Evolutionary conservation across 2,329 filamentous ascomycete species (phyloP).

Genomic region (Pseudogymnoascus verrucosus): DNA sequence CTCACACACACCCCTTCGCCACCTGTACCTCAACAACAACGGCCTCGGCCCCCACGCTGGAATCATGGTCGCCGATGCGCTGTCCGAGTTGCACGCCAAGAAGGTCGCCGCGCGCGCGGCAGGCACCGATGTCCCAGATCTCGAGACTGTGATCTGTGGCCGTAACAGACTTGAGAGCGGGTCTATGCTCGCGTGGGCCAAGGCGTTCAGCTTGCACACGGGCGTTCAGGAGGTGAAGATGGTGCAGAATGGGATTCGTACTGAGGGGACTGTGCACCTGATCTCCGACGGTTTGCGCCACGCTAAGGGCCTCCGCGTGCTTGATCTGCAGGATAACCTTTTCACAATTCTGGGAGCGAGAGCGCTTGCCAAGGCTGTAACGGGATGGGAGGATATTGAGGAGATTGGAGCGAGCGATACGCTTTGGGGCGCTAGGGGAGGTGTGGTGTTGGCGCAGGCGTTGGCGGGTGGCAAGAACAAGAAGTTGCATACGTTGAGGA

Average conservation of each 20-base stretch:
- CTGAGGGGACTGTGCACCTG: slow-evolving; percentile 80
- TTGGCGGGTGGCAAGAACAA: slow-evolving; percentile 68
- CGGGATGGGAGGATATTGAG: slow-evolving; percentile 64
- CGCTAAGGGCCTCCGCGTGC: slow-evolving; percentile 58
- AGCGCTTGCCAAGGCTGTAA: slow-evolving; percentile 67
- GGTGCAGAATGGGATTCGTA: slow-evolving; percentile 96
- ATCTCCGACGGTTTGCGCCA: slow-evolving; percentile 70
- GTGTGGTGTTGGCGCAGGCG: slow-evolving; percentile 62
- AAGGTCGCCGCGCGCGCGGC: slow-evolving; percentile 70
- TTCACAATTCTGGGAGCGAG: slow-evolving; percentile 76
- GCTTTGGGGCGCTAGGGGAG: slow-evolving; percentile 70
- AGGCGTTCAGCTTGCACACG: slow-evolving; percentile 73
- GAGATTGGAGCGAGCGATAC: slow-evolving; percentile 90
- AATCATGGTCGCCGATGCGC: slow-evolving; percentile 78
- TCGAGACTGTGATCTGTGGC: slow-evolving; percentile 96
- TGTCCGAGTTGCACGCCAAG: slow-evolving; percentile 72
- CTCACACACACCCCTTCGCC: slow-evolving; percentile 79
- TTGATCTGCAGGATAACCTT: slow-evolving; percentile 97
- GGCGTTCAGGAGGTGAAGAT: slow-evolving; percentile 84
- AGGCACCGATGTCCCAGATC: slow-evolving; percentile 65
- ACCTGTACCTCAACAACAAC: slow-evolving; percentile 97
- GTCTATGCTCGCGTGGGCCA: slow-evolving; percentile 92
- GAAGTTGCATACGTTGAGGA: slow-evolving; percentile 69
- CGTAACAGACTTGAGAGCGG: slow-evolving; percentile 94
- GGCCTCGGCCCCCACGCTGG: slow-evolving; percentile 89